Conservation (phyloP, 495 filamentous ascomycete species). For the Letharia lupina region DNA sequence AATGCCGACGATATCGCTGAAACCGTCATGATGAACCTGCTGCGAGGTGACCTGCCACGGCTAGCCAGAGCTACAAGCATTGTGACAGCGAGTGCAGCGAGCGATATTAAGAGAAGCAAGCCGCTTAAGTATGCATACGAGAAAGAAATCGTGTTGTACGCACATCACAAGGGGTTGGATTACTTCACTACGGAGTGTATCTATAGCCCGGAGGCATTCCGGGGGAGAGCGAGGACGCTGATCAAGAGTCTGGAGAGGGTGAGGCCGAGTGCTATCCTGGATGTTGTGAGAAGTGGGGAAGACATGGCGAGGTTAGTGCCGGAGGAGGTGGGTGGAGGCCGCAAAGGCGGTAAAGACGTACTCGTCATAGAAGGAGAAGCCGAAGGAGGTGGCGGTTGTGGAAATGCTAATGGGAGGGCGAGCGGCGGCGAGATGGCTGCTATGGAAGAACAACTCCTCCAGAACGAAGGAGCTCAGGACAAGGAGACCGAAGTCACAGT, state of each 20-base stretch:
- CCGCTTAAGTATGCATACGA: slow-evolving; percentile 97
- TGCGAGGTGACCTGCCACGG: slow-evolving; percentile 82
- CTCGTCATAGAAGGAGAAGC: slow-evolving; percentile 37
- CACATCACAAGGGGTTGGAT: slow-evolving; percentile 89
- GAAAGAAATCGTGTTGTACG: slow-evolving; percentile 97
- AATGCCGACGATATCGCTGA: slow-evolving; percentile 99
- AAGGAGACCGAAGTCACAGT: slow-evolving; percentile 64
- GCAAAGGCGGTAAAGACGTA: slow-evolving; percentile 25
- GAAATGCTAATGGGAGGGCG: slow-evolving; percentile 59
- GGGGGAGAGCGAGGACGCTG: slow-evolving; percentile 79
- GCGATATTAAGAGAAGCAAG: slow-evolving; percentile 84
- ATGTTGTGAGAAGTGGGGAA: slow-evolving; percentile 89
- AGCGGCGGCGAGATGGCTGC: slow-evolving; percentile 82
- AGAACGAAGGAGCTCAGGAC: slow-evolving; percentile 55
- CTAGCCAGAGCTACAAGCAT: slow-evolving; percentile 88
- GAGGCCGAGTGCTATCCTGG: slow-evolving; percentile 84
- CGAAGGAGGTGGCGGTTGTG: slow-evolving; percentile 64
- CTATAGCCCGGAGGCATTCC: slow-evolving; percentile 96
- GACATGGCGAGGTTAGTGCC: slow-evolving; percentile 90
- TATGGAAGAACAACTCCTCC: slow-evolving; percentile 72
- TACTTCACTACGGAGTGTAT: slow-evolving; percentile 99
- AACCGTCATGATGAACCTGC: slow-evolving; percentile 94
- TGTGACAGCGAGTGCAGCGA: slow-evolving; percentile 64
- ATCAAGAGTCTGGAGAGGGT: slow-evolving; percentile 95
- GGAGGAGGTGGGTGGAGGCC: slow-evolving; percentile 36